phyloP scores from a whole-genome alignment of 352 stramenopile species.

The Phytophthora pistaciae region DNA sequence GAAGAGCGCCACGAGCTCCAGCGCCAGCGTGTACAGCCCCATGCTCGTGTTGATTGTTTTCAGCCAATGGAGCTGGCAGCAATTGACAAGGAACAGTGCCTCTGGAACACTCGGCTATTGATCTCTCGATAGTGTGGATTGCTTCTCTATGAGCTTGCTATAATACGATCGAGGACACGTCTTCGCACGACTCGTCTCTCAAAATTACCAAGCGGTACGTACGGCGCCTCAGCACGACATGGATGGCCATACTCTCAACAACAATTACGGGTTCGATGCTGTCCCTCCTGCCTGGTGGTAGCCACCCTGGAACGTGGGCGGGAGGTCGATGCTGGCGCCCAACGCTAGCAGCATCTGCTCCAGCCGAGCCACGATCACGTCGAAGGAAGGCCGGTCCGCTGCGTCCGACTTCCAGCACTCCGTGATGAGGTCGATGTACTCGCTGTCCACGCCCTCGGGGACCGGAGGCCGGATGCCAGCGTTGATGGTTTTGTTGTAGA shows the following conservation, averaged over 20 bases:
- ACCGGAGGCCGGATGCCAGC: slow-evolving; percentile 77
- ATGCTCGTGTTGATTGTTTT: slow-evolving; percentile 18
- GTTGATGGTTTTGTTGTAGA: slow-evolving; percentile 91
- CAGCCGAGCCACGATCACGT: slow-evolving; percentile 79
- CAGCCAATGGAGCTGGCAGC: slow-evolving; percentile 34
- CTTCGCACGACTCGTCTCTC: slow-evolving; percentile 40
- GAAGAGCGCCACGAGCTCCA: slow-evolving; percentile 56
- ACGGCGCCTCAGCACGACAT: slow-evolving; percentile 24
- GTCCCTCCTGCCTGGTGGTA: slow-evolving; percentile 75
- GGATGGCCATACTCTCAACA: slow-evolving; percentile 21
- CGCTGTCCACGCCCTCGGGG: slow-evolving; percentile 67
- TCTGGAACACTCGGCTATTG: slow-evolving; percentile 31
- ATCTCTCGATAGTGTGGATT: slow-evolving; percentile 41
- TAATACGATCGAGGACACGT: slow-evolving; percentile 48
- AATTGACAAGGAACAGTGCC: slow-evolving; percentile 16
- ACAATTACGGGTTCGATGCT: slow-evolving; percentile 33
- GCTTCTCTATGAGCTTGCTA: slow-evolving; percentile 52
- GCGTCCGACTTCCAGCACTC: slow-evolving; percentile 89
- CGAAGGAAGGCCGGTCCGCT: slow-evolving; percentile 75
- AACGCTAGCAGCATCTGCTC: slow-evolving; percentile 78
- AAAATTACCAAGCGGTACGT: slow-evolving; percentile 44
- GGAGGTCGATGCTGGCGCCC: slow-evolving; percentile 83
- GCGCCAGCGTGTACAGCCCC: slow-evolving; percentile 26
- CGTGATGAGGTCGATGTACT: slow-evolving; percentile 81
- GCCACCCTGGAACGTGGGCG: slow-evolving; percentile 84